Base-by-base conservation (phyloP, 139 green algal genomes). In the Chlorella ohadii region DNA sequence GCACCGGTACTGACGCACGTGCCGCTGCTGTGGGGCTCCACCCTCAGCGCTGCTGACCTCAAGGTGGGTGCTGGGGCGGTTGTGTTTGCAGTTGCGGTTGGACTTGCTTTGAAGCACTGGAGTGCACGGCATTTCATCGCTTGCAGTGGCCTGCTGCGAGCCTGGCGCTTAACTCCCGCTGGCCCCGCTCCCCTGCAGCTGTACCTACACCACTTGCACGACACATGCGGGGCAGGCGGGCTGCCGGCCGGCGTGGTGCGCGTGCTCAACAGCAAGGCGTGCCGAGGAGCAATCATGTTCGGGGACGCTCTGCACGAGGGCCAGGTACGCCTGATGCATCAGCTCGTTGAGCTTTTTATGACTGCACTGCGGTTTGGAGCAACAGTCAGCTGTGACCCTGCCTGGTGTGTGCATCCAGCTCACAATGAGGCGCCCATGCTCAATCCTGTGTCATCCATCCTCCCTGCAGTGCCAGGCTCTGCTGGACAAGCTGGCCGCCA, bases 241-340 rank as follows among this genome's bases (percentile, higher is more conserved):
- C 34, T 88, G 77, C 93, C 93, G 0, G 67, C 92, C 0, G 89
- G 84, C 3, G 88, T 93, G 33, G 44, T 87, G 31, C 83, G 90
- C 36, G 83, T 93, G 63, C 88, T 96, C 47, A 80, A 68, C 68
- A 94, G 88, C 57, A 94, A 94, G 78, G 92, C 95, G 3, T 98
- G 95, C 89, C 91, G 95, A 22, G 81, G 73, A 3, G 94, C 95
- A 9, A 86, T 98, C 86, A 98, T 96, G 95, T 98, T 97, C 86
- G 94, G 93, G 0, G 90, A 97, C 85, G 11, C n/a, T 34, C 91
- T 98, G 38, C 27, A 20, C 2, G 71, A 33, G 3, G 28, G 22
- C 5, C 70, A 93, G 82, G 78, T 83, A 27, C 9, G 75, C 9
- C 28, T 12, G 5, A 19, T n/a, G n/a, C n/a, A n/a, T n/a, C n/a